A percentile compares a stretch with the other conserved stretches of the same genome.
Evolutionary conservation across 768 basidiomycete genomes (phyloP).

Genomic region (Clavulina sp.): DNA sequence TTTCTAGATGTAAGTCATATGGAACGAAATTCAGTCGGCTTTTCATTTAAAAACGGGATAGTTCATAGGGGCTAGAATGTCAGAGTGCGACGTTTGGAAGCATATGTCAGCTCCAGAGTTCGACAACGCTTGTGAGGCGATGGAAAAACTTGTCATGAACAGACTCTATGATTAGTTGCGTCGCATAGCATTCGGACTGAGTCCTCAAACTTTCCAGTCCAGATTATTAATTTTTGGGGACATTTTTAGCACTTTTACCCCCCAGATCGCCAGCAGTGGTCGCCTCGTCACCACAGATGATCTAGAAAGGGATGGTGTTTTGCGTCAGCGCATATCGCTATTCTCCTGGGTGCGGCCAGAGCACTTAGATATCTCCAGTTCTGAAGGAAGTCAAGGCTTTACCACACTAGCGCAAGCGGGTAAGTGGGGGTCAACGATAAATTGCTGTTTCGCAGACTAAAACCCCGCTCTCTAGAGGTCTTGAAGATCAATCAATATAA

Average conservation of each 20-base stretch:
- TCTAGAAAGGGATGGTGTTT: slow-evolving; percentile 84
- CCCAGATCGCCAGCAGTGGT: slow-evolving; percentile 46
- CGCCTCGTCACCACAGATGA: slow-evolving; percentile 83
- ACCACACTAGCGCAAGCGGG: slow-evolving; percentile 81
- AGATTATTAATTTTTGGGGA: neutral
- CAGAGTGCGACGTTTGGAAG: slow-evolving; percentile 67
- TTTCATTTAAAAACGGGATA: too few species aligned
- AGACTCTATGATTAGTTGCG: slow-evolving; percentile 77
- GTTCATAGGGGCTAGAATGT: slow-evolving; percentile 87
- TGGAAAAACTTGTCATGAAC: slow-evolving; percentile 99
- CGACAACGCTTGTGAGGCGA: slow-evolving; percentile 92
- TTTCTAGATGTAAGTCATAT: slow-evolving; percentile 53
- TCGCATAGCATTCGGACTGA: neutral
- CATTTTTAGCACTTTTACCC: slow-evolving; percentile 71
- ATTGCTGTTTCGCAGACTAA: neutral
- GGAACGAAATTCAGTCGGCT: neutral
- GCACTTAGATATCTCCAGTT: slow-evolving; percentile 77
- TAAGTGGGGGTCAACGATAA: slow-evolving; percentile 16
- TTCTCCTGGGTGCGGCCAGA: slow-evolving; percentile 81
- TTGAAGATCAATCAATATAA: slow-evolving; percentile 98
- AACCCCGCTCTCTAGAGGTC: slow-evolving; percentile 38
- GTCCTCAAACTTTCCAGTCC: slow-evolving; percentile 15
- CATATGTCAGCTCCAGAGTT: slow-evolving; percentile 66
- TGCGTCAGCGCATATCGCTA: slow-evolving; percentile 74
- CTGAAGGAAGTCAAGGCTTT: slow-evolving; percentile 47